Base-by-base conservation (phyloP, 2,329 filamentous ascomycete species). In the Curvularia sp. region DNA sequence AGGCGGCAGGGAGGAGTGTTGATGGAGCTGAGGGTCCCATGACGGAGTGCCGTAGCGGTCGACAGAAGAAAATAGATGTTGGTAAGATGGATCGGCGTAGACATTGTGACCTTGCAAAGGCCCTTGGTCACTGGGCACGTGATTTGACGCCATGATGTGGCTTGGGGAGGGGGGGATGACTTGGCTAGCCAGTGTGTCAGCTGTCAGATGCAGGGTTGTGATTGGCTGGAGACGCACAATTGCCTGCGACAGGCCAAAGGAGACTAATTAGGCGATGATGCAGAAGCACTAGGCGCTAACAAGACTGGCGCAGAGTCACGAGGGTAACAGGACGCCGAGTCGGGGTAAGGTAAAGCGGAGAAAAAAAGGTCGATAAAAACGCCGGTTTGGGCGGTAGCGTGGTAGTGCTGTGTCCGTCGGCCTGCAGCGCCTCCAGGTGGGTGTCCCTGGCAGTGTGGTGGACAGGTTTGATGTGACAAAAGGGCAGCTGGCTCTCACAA, bases 81-180 rank as follows among this genome's bases (percentile, higher is more conserved):
- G 66, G 32, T 70, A 77, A 2, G 69, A 60, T 1, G 71, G 59
- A 59, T 76, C 70, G 64, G 60, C 61, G 65, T 76, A 76, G 59
- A 76, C 68, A 58, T 60, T 71, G 60, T 74, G 73, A 41, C 67
- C 68, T 57, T 71, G 71, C 42, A 71, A 47, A 32, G 71, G 67
- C 28, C 69, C 64, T 58, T 72, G 71, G 61, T 75, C 72, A 73
- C 52, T 65, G 18, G 71, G 72, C 74, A 77, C 71, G 74, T 77
- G 74, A 77, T 70, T 73, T 52, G 71, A 64, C 41, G 72, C 74
- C 74, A 77, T 77, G 61, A 55, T 64, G 59, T 53, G 38, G 43
- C 28, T 25, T 47, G 36, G 30, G 32, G 41, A 46, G 19, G 32
- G 38, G 23, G 49, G 57, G 56, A 53, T 38, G 55, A 57, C 56